Conservation (phyloP, 2,329 filamentous ascomycete species). For the Alternaria panax region DNA sequence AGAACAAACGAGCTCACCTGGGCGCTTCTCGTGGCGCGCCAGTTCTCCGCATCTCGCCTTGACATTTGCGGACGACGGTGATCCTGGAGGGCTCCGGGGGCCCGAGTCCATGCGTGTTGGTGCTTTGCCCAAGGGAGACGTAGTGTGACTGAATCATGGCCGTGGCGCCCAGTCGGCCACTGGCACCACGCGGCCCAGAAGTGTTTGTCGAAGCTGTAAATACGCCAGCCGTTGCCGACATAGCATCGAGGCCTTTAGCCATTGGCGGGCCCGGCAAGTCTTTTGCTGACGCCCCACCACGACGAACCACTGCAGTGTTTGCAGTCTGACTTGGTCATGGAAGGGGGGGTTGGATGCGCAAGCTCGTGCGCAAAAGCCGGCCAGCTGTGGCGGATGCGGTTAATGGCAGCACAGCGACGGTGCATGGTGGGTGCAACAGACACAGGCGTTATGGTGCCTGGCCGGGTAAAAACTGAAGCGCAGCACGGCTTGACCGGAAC, state of each 20-base stretch:
- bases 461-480: conserved; percentile 2
- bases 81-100: conserved; percentile 18
- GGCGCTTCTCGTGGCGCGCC: conserved; percentile 17
- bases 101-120: conserved; percentile 25
- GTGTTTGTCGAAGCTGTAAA: conserved; percentile 2
- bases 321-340: background rate
- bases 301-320: conserved; percentile 3
- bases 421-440: conserved; percentile 4
- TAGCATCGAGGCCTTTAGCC: conserved; percentile 3
- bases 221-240: conserved; percentile 15
- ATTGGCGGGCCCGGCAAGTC: background rate
- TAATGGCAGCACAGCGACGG: background rate
- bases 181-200: conserved; percentile 10
- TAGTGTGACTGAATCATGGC: conserved; percentile 23
- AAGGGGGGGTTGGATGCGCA: background rate
- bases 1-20: conserved; percentile 11
- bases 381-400: conserved; percentile 2
- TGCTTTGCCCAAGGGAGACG: conserved; percentile 22
- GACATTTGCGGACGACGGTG: conserved; percentile 28
- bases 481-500: conserved; percentile 6
- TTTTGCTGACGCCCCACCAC: conserved; percentile 4
- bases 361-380: background rate
- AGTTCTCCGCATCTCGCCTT: conserved; percentile 41
- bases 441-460: conserved; percentile 6
- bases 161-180: conserved; percentile 19